These are phyloP conservation scores for Mycena galopus DNA, from an alignment of 768 basidiomycete species.

Conservation along the genomic window DNA sequence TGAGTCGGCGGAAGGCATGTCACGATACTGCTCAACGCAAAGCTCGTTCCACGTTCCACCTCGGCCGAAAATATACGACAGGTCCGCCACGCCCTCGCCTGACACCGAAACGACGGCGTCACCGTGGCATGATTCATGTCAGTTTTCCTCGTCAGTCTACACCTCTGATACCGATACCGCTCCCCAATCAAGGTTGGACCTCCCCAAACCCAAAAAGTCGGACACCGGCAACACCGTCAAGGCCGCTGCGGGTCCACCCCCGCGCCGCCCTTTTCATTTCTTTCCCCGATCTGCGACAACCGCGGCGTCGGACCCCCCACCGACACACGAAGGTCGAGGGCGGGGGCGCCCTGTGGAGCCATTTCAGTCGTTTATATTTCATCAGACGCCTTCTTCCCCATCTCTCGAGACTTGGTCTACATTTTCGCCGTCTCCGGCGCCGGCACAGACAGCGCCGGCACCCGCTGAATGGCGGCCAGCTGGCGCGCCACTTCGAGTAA, in stretches of 20 bases:
- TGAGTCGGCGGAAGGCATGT: conserved; percentile 60
- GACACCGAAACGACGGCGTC: conserved; percentile 31
- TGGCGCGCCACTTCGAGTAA: conserved; percentile 24
- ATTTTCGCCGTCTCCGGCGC: conserved; percentile 31
- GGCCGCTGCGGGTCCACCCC: not conserved
- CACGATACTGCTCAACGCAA: conserved; percentile 39
- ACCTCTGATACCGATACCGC: conserved; percentile 25
- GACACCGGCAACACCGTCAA: conserved; percentile 1
- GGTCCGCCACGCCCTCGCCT: conserved; percentile 35
- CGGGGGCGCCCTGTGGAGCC: conserved; percentile 26
- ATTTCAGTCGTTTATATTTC: conserved; percentile 39
- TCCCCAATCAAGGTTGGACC: conserved; percentile 27
- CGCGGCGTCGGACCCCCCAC: conserved; percentile 19
- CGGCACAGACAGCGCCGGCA: conserved; percentile 26
- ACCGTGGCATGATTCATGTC: conserved; percentile 37
- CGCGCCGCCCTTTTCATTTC: conserved; percentile 17
- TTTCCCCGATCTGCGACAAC: conserved; percentile 23
- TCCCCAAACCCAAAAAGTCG: conserved; percentile 18
- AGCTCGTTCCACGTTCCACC: conserved; percentile 29
- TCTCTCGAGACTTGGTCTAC: conserved; percentile 40
- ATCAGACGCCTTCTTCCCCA: conserved; percentile 39
- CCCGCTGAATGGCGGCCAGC: no score
- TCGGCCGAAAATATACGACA: conserved; percentile 17
- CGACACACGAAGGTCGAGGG: conserved; percentile 9
- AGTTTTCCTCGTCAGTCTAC: conserved; percentile 34